Base-by-base conservation (phyloP, 1,139 yeast species). In the Candida tunisiensis region DNA sequence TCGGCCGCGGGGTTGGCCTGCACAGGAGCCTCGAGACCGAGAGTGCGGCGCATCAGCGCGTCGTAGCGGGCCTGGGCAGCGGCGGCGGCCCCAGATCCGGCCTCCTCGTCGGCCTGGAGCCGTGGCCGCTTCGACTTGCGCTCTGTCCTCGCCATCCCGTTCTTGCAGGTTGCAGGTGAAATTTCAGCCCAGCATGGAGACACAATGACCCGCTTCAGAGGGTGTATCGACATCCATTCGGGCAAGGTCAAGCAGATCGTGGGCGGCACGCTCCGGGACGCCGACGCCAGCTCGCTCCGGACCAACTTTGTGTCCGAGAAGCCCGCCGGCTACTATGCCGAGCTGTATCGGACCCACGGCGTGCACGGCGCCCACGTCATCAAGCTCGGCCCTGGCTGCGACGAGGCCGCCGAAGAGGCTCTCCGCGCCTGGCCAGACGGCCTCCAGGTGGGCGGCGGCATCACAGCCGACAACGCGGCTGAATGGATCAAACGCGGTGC, bases 231-330 rank as follows among this genome's bases (percentile, higher is more conserved):
- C 49, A 73, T 88, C 35, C 98, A 88, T 49, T 67, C 77, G 4
- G 98, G 98, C 3, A 75, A 79, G 39, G 98, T 88, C 36, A 91
- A 88, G 47, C 98, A 88, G 50, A 88, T 88, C 28, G 96, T 91
- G 1, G 98, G 98, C 3, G 93, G 94, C 0, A 78, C 95, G 0
- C 60, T 91, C 15, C 60, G 62, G 32, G 25, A 37, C 26, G 41
- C 39, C 15, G 43, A 42, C 13, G 37, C 52, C 5, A n/a, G n/a
- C n/a, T 38, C 51, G 3, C 61, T 74, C 9, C 53, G 61, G 21
- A 91, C 93, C 23, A 91, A 88, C 50, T 85, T 78, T 45, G 80
- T 85, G 3, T 73, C 93, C 6, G 53, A 65, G 16, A 65, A 77
- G 27, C 74, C 93, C 1, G 69, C 95, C 1, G 64, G 74, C 2